These are phyloP conservation scores for Nymphaea colorata DNA, from an alignment of 164 flowering plant genomes.

Conservation along the genomic window DNA sequence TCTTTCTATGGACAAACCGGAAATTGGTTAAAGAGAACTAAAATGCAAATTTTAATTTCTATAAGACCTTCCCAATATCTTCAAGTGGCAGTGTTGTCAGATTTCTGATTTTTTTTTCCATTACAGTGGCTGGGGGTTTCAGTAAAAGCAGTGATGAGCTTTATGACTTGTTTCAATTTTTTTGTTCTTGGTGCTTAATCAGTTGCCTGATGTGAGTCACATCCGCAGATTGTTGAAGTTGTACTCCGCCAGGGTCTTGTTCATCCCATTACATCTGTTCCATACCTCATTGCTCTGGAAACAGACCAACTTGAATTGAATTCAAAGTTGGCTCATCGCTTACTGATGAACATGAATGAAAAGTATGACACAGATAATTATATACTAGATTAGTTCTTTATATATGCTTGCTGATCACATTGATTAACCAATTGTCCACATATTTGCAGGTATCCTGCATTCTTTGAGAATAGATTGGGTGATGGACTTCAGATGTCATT, in stretches of 20 bases:
- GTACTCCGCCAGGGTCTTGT: conserved; percentile 98
- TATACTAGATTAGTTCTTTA: neutral
- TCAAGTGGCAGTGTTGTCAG: neutral
- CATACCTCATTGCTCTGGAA: conserved; percentile 90
- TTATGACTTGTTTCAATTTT: neutral
- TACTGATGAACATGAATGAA: conserved; percentile 94
- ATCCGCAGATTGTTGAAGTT: conserved; percentile 82
- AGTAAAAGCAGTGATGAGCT: neutral
- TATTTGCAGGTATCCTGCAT: conserved; percentile 77
- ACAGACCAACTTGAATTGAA: conserved; percentile 80
- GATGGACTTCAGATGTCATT: conserved; percentile 98
- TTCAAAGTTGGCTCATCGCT: conserved; percentile 86
- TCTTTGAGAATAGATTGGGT: conserved; percentile 92
- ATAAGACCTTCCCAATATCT: neutral
- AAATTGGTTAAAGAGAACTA: neutral
- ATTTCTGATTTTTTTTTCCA: neutral
- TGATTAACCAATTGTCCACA: conserved; percentile 2
- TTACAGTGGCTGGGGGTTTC: neutral
- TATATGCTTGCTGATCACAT: neutral
- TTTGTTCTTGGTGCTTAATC: neutral
- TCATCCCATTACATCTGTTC: conserved; percentile 97
- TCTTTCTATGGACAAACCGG: no score
- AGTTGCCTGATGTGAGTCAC: neutral
- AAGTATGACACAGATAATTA: conserved; percentile 36
- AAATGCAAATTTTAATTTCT: no score